A percentile compares a stretch with the other conserved stretches of the same genome.
phyloP scores from a whole-genome alignment of 805 yeast genomes.

The Lipomyces sp. region DNA sequence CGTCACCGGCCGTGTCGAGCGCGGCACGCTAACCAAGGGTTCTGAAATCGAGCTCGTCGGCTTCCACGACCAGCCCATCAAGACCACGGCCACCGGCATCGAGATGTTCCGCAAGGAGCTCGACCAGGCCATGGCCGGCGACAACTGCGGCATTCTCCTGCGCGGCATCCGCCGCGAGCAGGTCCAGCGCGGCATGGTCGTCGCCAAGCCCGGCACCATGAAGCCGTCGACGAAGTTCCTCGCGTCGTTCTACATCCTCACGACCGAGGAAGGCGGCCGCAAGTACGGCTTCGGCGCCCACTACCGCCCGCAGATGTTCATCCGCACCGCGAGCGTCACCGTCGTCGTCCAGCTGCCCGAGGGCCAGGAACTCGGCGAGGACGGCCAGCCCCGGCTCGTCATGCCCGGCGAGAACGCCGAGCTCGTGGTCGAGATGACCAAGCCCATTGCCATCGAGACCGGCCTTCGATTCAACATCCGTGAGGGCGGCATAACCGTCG shows the following conservation, averaged over 20 bases:
- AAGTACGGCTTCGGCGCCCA: slow-evolving; percentile 95
- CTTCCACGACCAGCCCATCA: slow-evolving; percentile 75
- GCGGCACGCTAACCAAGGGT: slow-evolving; percentile 96
- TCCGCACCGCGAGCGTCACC: slow-evolving; percentile 95
- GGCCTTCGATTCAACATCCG: slow-evolving; percentile 99
- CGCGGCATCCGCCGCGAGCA: slow-evolving; percentile 99
- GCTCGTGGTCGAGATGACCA: slow-evolving; percentile 85
- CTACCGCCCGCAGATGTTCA: slow-evolving; percentile 97
- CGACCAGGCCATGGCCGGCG: slow-evolving; percentile 98
- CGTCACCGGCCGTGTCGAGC: slow-evolving; percentile 97
- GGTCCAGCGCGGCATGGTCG: slow-evolving; percentile 94
- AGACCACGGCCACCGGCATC: slow-evolving; percentile 95
- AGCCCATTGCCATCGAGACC: slow-evolving; percentile 90
- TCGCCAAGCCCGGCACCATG: slow-evolving; percentile 88
- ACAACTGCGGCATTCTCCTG: slow-evolving; percentile 94
- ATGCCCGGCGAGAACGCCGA: slow-evolving; percentile 98
- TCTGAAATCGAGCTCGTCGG: slow-evolving; percentile 98
- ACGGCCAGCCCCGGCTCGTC: slow-evolving; percentile 45
- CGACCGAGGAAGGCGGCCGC: slow-evolving; percentile 99
- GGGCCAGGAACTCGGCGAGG: slow-evolving; percentile 34
- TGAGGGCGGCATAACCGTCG: slow-evolving; percentile 99
- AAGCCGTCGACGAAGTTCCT: slow-evolving; percentile 91
- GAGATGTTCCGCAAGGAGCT: slow-evolving; percentile 99
- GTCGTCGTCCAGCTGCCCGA: slow-evolving; percentile 87
- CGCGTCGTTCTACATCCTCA: slow-evolving; percentile 86